A percentile compares a stretch with the other conserved stretches of the same genome.
phyloP scores from a whole-genome alignment of 2,329 filamentous ascomycete genomes.

The Colletotrichum sansevieriae region DNA sequence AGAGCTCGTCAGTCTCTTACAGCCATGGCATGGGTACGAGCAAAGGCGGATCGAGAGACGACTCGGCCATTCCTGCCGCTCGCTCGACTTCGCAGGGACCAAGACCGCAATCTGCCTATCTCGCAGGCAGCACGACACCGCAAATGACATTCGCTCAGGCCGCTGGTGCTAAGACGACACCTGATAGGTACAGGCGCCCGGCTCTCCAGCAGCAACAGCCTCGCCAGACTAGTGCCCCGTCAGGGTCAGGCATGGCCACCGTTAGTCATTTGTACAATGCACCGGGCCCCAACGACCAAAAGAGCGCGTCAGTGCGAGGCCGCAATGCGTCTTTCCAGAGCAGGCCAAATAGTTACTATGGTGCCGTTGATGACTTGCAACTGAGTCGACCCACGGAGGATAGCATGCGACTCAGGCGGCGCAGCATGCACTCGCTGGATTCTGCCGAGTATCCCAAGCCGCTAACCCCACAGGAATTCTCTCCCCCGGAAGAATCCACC shows the following conservation, averaged over 20 bases:
- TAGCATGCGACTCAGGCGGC: conserved; percentile 83
- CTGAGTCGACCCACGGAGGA: conserved; percentile 72
- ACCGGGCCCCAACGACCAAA: conserved; percentile 49
- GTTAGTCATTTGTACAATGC: conserved; percentile 68
- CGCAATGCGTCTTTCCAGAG: conserved; percentile 53
- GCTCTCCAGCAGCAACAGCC: conserved; percentile 60
- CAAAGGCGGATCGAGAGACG: conserved; percentile 63
- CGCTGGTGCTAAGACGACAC: conserved; percentile 74
- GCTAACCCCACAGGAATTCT: conserved; percentile 53
- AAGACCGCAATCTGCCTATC: conserved; percentile 59
- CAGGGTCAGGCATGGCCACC: conserved; percentile 66
- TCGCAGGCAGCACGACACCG: conserved; percentile 52
- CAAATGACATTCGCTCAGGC: conserved; percentile 70
- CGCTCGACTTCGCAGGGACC: conserved; percentile 56
- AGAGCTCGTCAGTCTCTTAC: conserved; percentile 56
- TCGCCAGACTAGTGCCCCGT: conserved; percentile 56
- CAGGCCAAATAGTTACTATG: conserved; percentile 68
- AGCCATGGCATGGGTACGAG: conserved; percentile 52
- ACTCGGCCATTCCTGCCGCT: conserved; percentile 60
- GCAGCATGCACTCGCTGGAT: conserved; percentile 81
- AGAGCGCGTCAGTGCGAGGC: conserved; percentile 44
- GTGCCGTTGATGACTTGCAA: conserved; percentile 74
- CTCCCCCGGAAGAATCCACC: conserved; percentile 48
- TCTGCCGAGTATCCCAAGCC: conserved; percentile 57
- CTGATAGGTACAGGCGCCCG: conserved; percentile 85